A percentile compares a stretch with the other conserved stretches of the same genome.
These are phyloP conservation scores for Gossypium raimondii DNA, from an alignment of 345 rosid species.

Conservation along the genomic window DNA sequence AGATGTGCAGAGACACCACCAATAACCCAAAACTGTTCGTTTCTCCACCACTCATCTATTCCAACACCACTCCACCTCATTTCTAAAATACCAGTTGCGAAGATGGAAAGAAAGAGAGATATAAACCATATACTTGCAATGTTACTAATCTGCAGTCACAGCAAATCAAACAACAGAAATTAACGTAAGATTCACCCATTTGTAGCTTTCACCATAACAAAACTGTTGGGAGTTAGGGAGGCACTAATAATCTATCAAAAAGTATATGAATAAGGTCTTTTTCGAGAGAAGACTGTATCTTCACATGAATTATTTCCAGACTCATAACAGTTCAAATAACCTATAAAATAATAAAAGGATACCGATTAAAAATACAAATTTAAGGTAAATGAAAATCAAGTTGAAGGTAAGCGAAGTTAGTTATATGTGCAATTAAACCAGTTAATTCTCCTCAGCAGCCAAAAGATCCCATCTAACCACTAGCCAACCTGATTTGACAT, in stretches of 20 bases:
- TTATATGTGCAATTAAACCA: too few species aligned
- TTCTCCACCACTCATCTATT: conserved; percentile 97
- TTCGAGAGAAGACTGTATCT: background rate
- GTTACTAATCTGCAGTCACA: conserved; percentile 73
- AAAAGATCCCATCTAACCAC: too few species aligned
- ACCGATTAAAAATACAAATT: too few species aligned
- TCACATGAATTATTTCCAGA: background rate
- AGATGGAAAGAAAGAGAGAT: conserved; percentile 87
- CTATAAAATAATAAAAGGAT: background rate
- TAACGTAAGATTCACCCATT: background rate
- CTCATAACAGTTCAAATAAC: background rate
- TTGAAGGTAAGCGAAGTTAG: background rate
- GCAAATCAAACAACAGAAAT: conserved; percentile 8
- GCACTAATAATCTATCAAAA: background rate
- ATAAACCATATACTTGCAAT: conserved; percentile 86
- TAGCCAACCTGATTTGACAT: too few species aligned
- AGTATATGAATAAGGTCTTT: background rate
- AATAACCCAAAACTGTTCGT: conserved; percentile 93
- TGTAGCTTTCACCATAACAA: background rate
- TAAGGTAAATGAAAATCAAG: background rate
- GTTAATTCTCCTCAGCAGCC: too few species aligned
- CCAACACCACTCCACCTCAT: conserved; percentile 99
- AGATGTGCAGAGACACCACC: conserved; percentile 92
- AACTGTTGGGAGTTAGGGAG: background rate
- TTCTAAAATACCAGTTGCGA: conserved; percentile 85